Percentiles rank a stretch among this genome's conserved stretches.
These are phyloP conservation scores for Fermentozyma sake DNA, from an alignment of 1,139 yeast species.

Conservation along the genomic window DNA sequence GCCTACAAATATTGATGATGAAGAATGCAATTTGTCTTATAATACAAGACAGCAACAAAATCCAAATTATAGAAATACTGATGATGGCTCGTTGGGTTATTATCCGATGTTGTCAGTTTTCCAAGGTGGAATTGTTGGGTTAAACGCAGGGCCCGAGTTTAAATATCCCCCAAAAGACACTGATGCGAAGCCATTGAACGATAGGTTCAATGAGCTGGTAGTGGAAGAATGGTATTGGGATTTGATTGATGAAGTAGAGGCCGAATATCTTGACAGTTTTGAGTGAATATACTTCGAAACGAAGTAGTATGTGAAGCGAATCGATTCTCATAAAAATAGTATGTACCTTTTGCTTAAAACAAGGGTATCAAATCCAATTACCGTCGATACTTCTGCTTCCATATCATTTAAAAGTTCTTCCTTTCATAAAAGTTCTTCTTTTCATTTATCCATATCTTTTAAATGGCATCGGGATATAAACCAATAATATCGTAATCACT, in stretches of 20 bases:
- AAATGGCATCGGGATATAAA: too few relatives aligned
- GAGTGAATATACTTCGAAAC: conserved; percentile 16
- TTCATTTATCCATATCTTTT: too few relatives aligned
- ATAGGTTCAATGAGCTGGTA: conserved; percentile 63
- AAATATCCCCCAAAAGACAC: conserved; percentile 36
- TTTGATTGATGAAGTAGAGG: conserved; percentile 79
- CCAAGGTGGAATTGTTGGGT: conserved; percentile 69
- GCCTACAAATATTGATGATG: conserved; percentile 44
- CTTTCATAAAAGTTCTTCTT: too few relatives aligned
- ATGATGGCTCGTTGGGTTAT: conserved; percentile 86
- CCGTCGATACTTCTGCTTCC: too few relatives aligned
- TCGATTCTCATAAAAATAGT: too few relatives aligned
- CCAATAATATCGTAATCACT: too few relatives aligned
- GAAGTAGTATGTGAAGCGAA: too few relatives aligned
- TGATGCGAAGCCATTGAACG: conserved; percentile 47
- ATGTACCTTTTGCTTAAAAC: too few relatives aligned
- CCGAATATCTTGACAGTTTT: conserved; percentile 49
- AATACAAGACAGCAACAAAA: conserved; percentile 47
- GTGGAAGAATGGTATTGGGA: conserved; percentile 86
- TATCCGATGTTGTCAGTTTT: conserved; percentile 87
- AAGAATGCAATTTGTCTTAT: conserved; percentile 18
- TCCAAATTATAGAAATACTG: conserved; percentile 46
- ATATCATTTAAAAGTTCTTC: too few relatives aligned
- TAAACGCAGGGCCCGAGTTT: conserved; percentile 70
- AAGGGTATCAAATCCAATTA: too few relatives aligned